Evolutionary conservation across 352 stramenopile species (phyloP).

Genomic region (Pythium biforme): DNA sequence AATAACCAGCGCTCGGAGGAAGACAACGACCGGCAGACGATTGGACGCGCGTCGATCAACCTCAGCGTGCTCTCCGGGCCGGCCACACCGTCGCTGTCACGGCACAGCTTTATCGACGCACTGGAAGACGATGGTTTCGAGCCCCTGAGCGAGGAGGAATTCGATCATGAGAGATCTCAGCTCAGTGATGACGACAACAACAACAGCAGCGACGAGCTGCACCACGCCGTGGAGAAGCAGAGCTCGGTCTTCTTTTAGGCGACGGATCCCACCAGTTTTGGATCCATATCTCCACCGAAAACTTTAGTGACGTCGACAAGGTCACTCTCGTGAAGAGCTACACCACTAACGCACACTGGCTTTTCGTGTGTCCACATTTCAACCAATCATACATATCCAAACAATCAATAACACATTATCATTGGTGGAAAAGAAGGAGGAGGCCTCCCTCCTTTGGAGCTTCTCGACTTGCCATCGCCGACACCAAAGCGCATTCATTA

Average conservation of each 20-base stretch:
- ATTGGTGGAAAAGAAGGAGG: constrained; percentile 1
- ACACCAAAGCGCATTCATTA: background rate
- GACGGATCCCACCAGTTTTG: background rate
- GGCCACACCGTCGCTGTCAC: constrained; percentile 42
- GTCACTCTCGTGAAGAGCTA: constrained; percentile 15
- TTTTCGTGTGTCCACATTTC: constrained; percentile 1
- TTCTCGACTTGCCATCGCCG: background rate
- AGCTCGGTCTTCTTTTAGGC: constrained; percentile 21
- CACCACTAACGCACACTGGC: constrained; percentile 10
- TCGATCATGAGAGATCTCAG: background rate
- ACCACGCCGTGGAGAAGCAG: constrained; percentile 2
- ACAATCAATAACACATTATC: background rate
- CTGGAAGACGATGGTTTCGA: constrained; percentile 22
- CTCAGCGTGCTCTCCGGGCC: constrained; percentile 33
- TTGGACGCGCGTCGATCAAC: constrained; percentile 12
- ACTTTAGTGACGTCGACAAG: constrained; percentile 1
- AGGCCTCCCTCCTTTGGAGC: background rate
- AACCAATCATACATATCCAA: constrained; percentile 10
- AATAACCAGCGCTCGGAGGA: constrained; percentile 6
- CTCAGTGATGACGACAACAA: constrained; percentile 2
- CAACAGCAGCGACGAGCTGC: background rate
- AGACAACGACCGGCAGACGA: constrained; percentile 5
- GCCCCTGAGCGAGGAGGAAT: constrained; percentile 6
- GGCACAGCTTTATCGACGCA: constrained; percentile 9
- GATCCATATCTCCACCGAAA: background rate